Percentiles rank a stretch among this genome's conserved stretches.
These are phyloP conservation scores for Leishmania major DNA, from an alignment of 208 protist genomes.

Conservation along the genomic window DNA sequence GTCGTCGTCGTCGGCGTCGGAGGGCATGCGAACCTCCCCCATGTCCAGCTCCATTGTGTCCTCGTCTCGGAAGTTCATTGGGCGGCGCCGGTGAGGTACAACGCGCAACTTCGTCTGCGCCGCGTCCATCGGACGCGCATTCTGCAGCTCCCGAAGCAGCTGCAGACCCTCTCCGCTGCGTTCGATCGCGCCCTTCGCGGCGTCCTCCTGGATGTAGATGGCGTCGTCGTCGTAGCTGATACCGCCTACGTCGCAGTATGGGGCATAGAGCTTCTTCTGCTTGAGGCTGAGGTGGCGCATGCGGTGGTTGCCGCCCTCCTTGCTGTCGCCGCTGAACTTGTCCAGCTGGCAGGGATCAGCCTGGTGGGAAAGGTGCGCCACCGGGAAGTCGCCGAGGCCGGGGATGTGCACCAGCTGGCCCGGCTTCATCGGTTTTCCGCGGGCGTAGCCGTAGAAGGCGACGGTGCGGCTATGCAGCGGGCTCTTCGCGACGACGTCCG, in stretches of 20 bases:
- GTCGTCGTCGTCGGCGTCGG: slow-evolving; percentile 37
- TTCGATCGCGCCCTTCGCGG: slow-evolving; percentile 78
- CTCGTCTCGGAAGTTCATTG: slow-evolving; percentile 79
- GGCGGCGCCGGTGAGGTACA: slow-evolving; percentile 50
- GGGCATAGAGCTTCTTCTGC: slow-evolving; percentile 97
- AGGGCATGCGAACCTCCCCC: slow-evolving; percentile 44
- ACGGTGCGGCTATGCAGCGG: slow-evolving; percentile 86
- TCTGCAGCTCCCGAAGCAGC: slow-evolving; percentile 82
- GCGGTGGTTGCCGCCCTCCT: slow-evolving; percentile 56
- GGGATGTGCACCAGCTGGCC: slow-evolving; percentile 96
- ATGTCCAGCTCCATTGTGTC: slow-evolving; percentile 87
- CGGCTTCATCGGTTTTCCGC: slow-evolving; percentile 95
- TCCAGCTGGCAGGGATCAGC: slow-evolving; percentile 96
- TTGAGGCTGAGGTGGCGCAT: slow-evolving; percentile 94
- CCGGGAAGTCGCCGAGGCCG: slow-evolving; percentile 97
- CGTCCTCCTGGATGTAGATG: slow-evolving; percentile 96
- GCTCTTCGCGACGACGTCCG: slow-evolving; percentile 74
- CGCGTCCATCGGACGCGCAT: slow-evolving; percentile 74
- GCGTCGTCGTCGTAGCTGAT: slow-evolving; percentile 98
- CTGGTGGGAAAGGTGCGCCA: slow-evolving; percentile 88
- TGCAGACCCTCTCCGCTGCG: slow-evolving; percentile 84
- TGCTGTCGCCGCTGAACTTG: slow-evolving; percentile 25
- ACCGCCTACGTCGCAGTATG: slow-evolving; percentile 98
- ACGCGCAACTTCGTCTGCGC: slow-evolving; percentile 47
- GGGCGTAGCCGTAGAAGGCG: slow-evolving; percentile 98